Evolutionary conservation across 2,329 filamentous ascomycete species (phyloP), one percentile per base, ranked within the genome.

Genomic region (Trichoderma breve): DNA sequence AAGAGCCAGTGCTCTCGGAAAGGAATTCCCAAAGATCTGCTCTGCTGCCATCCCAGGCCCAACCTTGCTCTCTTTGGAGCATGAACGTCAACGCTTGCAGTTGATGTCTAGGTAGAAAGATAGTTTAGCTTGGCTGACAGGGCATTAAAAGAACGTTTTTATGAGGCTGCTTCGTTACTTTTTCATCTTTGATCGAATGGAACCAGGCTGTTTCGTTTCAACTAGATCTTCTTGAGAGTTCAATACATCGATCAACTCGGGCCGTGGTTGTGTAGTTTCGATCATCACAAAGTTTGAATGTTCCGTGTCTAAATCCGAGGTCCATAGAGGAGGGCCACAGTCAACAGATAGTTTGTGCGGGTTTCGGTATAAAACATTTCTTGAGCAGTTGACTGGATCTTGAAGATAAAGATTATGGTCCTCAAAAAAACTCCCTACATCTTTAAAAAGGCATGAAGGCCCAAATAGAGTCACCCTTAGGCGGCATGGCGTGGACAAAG

Each of bases 81-180:
- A 85, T 82, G 63, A 85, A 85, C 0, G 80, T 81, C 1, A 86
- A 74, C 0, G 83, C 84, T 63, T 84, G 81, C 51, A 80, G 82
- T 57, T 85, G 84, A 64, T 85, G 83, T 6, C 83, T 84, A 7
- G 21, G 18, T 21, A 63, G 6, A 26, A n/a, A n/a, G n/a, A n/a
- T n/a, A n/a, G n/a, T n/a, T n/a, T n/a, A n/a, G n/a, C n/a, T n/a
- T n/a, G n/a, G n/a, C n/a, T n/a, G n/a, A n/a, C n/a, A n/a, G n/a
- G n/a, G n/a, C n/a, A n/a, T n/a, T n/a, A n/a, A n/a, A n/a, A n/a
- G n/a, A n/a, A n/a, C n/a, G n/a, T n/a, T n/a, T n/a, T n/a, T n/a
- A n/a, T n/a, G n/a, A n/a, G n/a, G n/a, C n/a, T n/a, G n/a, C n/a
- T n/a, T n/a, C n/a, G n/a, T n/a, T n/a, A n/a, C n/a, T n/a, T 34